A percentile compares a stretch with the other conserved stretches of the same genome.
phyloP scores from a whole-genome alignment of 2,329 filamentous ascomycete species.

The Pseudocercospora eumusae region DNA sequence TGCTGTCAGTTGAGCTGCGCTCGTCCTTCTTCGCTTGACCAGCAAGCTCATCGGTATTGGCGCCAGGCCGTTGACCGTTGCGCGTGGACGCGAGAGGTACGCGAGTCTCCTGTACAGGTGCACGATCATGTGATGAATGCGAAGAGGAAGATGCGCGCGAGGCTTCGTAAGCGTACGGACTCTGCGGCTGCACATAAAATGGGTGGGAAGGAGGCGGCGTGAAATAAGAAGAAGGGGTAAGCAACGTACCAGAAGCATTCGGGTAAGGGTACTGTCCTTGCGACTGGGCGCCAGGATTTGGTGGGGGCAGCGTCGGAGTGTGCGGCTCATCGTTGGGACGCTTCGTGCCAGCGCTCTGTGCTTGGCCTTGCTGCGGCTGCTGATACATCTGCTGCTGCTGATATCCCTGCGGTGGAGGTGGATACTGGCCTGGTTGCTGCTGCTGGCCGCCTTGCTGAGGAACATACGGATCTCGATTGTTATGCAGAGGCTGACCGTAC shows the following conservation, averaged over 20 bases:
- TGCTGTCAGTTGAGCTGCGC: slow-evolving; percentile 37
- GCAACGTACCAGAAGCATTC: slow-evolving; percentile 48
- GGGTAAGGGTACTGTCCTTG: slow-evolving; percentile 47
- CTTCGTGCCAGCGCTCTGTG: slow-evolving; percentile 41
- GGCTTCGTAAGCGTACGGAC: slow-evolving; percentile 46
- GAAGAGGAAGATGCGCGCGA: slow-evolving; percentile 47
- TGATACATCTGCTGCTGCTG: slow-evolving; percentile 48
- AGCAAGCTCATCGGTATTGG: slow-evolving; percentile 34
- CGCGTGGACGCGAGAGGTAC: slow-evolving; percentile 40
- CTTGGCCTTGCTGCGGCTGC: slow-evolving; percentile 35
- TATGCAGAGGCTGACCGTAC: slow-evolving; percentile 52
- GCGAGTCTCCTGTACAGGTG: slow-evolving; percentile 40
- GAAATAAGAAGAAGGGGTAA: slow-evolving; percentile 48
- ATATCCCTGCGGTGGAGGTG: slow-evolving; percentile 45
- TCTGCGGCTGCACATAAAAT: slow-evolving; percentile 47
- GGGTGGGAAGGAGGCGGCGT: slow-evolving; percentile 39
- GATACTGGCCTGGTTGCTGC: slow-evolving; percentile 40
- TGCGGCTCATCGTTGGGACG: slow-evolving; percentile 53
- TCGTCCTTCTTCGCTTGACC: slow-evolving; percentile 43
- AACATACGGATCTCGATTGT: slow-evolving; percentile 36
- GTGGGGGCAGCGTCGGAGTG: slow-evolving; percentile 53
- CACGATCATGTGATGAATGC: slow-evolving; percentile 39
- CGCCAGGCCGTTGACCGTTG: slow-evolving; percentile 32
- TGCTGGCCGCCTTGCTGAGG: slow-evolving; percentile 38
- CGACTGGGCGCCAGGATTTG: slow-evolving; percentile 48